Evolutionary conservation across 192 early-diverging fungal species (phyloP), one percentile per base, ranked within the genome.

Genomic region (Kickxella alabastrina): DNA sequence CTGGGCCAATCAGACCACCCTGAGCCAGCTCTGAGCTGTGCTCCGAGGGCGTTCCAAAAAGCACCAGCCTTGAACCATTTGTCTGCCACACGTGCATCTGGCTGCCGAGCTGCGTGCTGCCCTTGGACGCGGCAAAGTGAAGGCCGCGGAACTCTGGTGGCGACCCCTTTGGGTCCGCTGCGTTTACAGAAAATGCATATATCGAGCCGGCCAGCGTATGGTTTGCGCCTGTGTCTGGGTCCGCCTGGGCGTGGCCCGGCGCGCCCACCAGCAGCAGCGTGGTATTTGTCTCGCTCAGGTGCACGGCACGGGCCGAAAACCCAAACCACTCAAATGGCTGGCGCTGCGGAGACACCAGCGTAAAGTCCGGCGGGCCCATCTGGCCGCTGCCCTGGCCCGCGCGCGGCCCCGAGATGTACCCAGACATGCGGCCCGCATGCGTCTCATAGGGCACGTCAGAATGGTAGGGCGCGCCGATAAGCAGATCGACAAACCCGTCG

Each of bases 391-490:
- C 19, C 13, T 28, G 14, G 15, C 39, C 47, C 13, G 10, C 14
- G 45, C 27, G 46, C 9, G 41, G 23, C 28, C 57, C 54, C 9
- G 68, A 53, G 25, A 69, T 13, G 21, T 76, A 83, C 8, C 63
- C 68, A 44, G 74, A 71, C 17, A 85, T 43, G 3, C 54, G 44
- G 3, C 83, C 85, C 1, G 63, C 52, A 56, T 85, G 65, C 29
- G 40, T 40, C 15, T 52, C 43, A 21, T 42, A 37, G 3, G 51
- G 41, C 32, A 42, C 6, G 23, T 57, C 55, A 5, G 66, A 60
- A 40, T 72, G 65, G 41, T 79, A 73, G 1, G 89, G 87, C 39
- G 84, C 83, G 6, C 83, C 87, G 17, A 88, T 58, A 0, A 88
- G 31, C 21, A 91, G 58, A 58, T 91, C 89, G n/a, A 49, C 60